Base-by-base conservation (phyloP, 2,329 filamentous ascomycete genomes). In the Davidsoniella eucalypti region DNA sequence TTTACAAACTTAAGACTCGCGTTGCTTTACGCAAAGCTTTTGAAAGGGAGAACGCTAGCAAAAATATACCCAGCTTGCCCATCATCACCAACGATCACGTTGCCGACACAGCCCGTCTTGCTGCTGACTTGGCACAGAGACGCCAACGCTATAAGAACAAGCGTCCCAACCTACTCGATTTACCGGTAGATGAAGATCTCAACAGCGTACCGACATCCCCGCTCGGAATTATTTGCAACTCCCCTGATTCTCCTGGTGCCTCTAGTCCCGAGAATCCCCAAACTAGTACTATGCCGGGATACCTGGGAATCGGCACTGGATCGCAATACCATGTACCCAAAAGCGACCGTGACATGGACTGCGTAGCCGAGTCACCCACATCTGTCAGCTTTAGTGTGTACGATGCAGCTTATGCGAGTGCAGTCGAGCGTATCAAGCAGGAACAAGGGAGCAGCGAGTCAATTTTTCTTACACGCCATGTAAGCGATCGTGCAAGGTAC, bases 311-410 rank as follows among this genome's bases (percentile, higher is more conserved):
- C 55, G 87, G 87, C 14, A 76, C 78, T 0, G 80, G 80, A 6
- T 50, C 52, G 3, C 39, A 47, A 23, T 50, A 53, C 40, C 51
- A 53, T 18, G 51, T 53, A 42, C 69, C 72, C 2, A 61, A 64
- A 23, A 69, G 75, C 54, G 68, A 68, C 16, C 70, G 69, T 56
- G 59, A 61, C 43, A 61, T 59, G 39, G 63, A 66, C 50, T 61
- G 64, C 21, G 51, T 53, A 6, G 51, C 51, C 17, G 87, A 94
- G 63, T 93, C 85, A 1, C 90, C 90, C 2, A 82, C 82, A 0
- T 82, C 81, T 1, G 84, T 85, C 5, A 87, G 93, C 54, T 86
- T 86, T 57, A 80, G 92, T 60, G 82, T 96, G 52, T 95, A 94
- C 62, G 86, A 94, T 62, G 26, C 16, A 33, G 29, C 29, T 33